Percentiles rank a stretch among this genome's conserved stretches.
Conservation (phyloP, 352 stramenopile species). For the Aphanomyces stellatus region DNA sequence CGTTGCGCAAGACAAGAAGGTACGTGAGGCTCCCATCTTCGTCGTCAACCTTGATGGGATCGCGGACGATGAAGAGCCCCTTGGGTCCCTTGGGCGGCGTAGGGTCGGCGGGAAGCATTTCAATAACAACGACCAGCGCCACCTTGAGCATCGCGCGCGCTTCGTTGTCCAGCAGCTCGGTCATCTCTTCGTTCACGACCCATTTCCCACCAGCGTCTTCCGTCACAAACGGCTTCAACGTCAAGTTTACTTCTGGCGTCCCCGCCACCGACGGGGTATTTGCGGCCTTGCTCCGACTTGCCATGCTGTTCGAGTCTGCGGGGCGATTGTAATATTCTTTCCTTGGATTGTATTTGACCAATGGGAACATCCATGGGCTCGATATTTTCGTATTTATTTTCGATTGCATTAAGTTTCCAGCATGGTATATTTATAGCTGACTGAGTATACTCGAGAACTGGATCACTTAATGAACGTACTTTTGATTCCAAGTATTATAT, state of each 20-base stretch:
- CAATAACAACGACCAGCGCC: background rate
- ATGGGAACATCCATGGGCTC: no score
- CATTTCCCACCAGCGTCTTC: background rate
- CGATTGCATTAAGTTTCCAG: no score
- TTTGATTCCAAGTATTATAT: no score
- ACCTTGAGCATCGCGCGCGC: background rate
- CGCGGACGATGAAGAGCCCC: background rate
- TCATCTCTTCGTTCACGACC: constrained; percentile 1
- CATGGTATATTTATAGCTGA: no score
- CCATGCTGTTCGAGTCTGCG: background rate
- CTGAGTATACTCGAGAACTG: no score
- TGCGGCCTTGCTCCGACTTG: background rate
- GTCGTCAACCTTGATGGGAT: constrained; percentile 11
- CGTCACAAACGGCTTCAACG: background rate
- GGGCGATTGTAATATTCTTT: no score
- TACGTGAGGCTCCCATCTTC: constrained; percentile 2
- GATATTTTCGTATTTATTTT: no score
- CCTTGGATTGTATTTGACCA: no score
- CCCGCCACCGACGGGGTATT: background rate
- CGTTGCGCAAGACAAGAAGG: constrained; percentile 5
- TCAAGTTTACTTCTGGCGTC: background rate
- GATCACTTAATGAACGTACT: no score
- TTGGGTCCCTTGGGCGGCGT: background rate
- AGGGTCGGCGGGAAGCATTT: background rate
- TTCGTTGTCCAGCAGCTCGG: background rate